Base-by-base conservation (phyloP, 495 filamentous ascomycete species). In the Choiromyces venosus region DNA sequence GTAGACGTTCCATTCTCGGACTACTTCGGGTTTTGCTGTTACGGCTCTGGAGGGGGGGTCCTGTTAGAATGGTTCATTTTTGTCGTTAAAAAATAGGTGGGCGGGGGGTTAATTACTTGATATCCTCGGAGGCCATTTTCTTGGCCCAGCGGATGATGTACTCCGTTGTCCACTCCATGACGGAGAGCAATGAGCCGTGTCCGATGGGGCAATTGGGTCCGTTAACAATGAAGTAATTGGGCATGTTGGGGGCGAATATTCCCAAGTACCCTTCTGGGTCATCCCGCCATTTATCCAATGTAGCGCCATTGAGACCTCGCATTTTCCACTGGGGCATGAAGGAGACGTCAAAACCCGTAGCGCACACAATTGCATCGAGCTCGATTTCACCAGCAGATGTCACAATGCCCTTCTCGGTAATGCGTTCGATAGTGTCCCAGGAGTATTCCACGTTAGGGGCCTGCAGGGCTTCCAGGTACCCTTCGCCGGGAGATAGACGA, bases 131-230 rank as follows among this genome's bases (percentile, higher is more conserved):
- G 1, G 83, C 79, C 21, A 85, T 82, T 73, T 85, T 84, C 67
- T 82, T 81, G 44, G 86, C 80, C 82, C 84, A 83, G 74, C 82
- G 82, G 70, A 84, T 71, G 6, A 86, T 83, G 46, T 85, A 86
- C 70, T 86, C 84, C 10, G 78, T 79, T 18, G 83, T 84, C 79
- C 83, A 84, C 73, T 88, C 86, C 19, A 89, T 82, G 64, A 84
- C 83, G 52, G 87, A 81, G 21, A 85, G 83, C 10, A 90, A 81
- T 3, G 85, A 86, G 1, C 87, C 87, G 44, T 85, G 85, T 1
- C 86, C 85, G 12, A 87, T 83, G 0, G 83, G 83, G 37, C 83
- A 84, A 71, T 89, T 86, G 0, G 88, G 88, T 6, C 89, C 89
- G 38, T 85, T 83, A 56, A 89, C 81, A 78, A 84, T 84, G 70